Evolutionary conservation across 1,284 basidiomycete species (phyloP), one percentile per base, ranked within the genome.

Genomic region (Cystobasidium slooffiae): DNA sequence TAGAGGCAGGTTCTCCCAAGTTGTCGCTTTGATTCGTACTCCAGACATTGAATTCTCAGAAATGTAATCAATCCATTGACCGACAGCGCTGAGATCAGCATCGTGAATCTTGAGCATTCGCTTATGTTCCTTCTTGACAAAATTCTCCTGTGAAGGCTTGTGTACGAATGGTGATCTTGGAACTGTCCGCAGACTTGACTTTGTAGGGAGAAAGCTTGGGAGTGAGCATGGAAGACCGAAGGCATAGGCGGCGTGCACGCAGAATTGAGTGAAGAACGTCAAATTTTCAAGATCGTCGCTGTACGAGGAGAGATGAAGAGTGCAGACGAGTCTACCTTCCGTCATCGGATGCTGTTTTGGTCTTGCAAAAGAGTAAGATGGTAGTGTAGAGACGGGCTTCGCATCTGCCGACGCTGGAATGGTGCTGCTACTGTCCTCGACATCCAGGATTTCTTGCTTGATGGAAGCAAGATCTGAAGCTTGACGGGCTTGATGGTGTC

Each of bases 71-170:
- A 94, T 84, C 91, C 91, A 96, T 69, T 89, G 85, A 62, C 92
- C 88, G 6, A 99, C 86, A 1, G 93, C 89, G 76, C 90, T 88
- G 1, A 87, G 85, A 79, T 94, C 87, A 10, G 94, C 88, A 82
- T 99, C 95, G 86, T 88, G 98, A 0, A 94, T 90, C 83, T 95
- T 95, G 84, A 99, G 89, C 24, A 87, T 87, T 16, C 95, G 87
- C 79, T 90, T 91, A 81, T 96, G 91, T 70, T 91, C 90, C 79
- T 86, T 87, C 43, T 93, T 84, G 83, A 94, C 90, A 82, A 97
- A 99, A 84, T 98, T 98, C 84, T 99, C 94, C 83, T 97, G 94
- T 22, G 88, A 86, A 84, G 97, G 97, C 82, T 99, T 99, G 83
- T 96, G 91, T 8, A 89, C 90, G 82, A 98, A 98, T 3, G 95